A percentile compares a stretch with the other conserved stretches of the same genome.
Evolutionary conservation across 805 yeast species (phyloP).

Genomic region (Yamadazyma tumulicola): DNA sequence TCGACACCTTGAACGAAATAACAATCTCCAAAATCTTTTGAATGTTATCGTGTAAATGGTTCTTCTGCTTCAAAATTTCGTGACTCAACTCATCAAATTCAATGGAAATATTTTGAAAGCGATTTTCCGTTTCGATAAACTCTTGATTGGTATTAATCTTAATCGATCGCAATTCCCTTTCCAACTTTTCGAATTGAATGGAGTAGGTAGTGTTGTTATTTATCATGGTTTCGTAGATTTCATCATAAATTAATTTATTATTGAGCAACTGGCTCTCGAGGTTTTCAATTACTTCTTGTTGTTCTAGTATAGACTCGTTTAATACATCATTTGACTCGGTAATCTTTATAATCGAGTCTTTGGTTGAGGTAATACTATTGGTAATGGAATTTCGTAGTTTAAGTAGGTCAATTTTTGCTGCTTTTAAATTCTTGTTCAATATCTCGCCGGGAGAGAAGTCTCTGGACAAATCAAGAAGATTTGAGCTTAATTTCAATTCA

Average conservation of each 20-base stretch:
- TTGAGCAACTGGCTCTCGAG: constrained; percentile 55
- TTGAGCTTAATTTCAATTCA: constrained; percentile 34
- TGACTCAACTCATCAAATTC: constrained; percentile 50
- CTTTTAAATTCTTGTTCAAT: constrained; percentile 44
- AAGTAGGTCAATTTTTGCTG: constrained; percentile 41
- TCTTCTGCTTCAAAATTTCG: constrained; percentile 45
- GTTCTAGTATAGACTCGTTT: constrained; percentile 53
- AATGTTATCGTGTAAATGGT: constrained; percentile 49
- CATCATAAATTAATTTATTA: constrained; percentile 52
- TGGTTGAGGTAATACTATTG: constrained; percentile 43
- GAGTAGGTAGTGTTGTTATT: constrained; percentile 51
- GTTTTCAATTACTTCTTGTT: constrained; percentile 53
- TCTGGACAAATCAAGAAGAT: constrained; percentile 9
- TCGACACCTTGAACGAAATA: constrained; percentile 61
- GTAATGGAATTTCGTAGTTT: constrained; percentile 33
- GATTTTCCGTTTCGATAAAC: constrained; percentile 42
- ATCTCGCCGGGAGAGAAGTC: constrained; percentile 25
- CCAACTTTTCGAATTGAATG: constrained; percentile 64
- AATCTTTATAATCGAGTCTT: constrained; percentile 54
- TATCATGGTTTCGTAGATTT: constrained; percentile 50
- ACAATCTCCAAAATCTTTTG: constrained; percentile 57
- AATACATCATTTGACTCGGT: constrained; percentile 59
- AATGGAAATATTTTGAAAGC: constrained; percentile 48
- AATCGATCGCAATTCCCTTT: constrained; percentile 51
- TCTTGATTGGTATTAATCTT: constrained; percentile 49